Evolutionary conservation across 768 basidiomycete species (phyloP).

Genomic region (Lactifluus pinguis): DNA sequence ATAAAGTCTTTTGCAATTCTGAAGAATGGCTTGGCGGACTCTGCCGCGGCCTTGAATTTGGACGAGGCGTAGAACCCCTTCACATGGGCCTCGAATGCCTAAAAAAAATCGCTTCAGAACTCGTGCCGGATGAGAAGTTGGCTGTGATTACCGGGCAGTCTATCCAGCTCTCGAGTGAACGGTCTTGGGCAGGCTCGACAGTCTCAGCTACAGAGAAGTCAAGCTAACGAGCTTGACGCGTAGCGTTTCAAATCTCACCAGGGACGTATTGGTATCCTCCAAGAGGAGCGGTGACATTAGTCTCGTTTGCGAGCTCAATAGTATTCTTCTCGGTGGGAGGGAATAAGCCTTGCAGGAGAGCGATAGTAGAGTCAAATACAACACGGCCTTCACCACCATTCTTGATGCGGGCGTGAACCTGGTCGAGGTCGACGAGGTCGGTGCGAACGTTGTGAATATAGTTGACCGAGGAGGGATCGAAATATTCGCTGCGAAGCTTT

Average conservation of each 20-base stretch:
- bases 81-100: conserved; percentile 62
- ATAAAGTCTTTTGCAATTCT: conserved; percentile 57
- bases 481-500: conserved; percentile 55
- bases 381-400: conserved; percentile 78
- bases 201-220: conserved; percentile 50
- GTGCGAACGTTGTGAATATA: conserved; percentile 57
- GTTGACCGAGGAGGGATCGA: conserved; percentile 55
- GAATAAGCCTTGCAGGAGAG: conserved; percentile 78
- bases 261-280: conserved; percentile 84
- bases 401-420: conserved; percentile 72
- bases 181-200: conserved; percentile 77
- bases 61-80: conserved; percentile 49
- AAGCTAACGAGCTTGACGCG: neutral
- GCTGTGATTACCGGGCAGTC: conserved; percentile 39
- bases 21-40: conserved; percentile 59
- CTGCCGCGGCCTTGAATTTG: conserved; percentile 53
- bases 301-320: conserved; percentile 71
- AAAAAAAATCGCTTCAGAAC: neutral
- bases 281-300: conserved; percentile 60
- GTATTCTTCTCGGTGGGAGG: conserved; percentile 69
- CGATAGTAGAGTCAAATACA: conserved; percentile 80
- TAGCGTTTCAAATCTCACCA: conserved; percentile 29
- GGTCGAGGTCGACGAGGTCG: conserved; percentile 63
- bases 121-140: neutral
- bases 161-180: conserved; percentile 77